Evolutionary conservation across 2,329 filamentous ascomycete species (phyloP).

Genomic region (Cladobotryum protrusum): DNA sequence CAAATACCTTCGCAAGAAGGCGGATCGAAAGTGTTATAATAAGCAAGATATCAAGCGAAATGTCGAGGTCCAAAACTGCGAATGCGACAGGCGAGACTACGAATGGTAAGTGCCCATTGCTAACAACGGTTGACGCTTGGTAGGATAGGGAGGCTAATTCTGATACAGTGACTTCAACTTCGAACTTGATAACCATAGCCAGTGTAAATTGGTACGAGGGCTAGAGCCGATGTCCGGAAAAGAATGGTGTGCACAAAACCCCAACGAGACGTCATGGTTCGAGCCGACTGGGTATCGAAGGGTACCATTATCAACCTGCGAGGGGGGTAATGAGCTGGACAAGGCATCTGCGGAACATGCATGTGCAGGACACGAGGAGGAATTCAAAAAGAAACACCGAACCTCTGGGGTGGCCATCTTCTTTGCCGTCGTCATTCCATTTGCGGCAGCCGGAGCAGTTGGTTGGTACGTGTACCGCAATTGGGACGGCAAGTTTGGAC

Average conservation of each 20-base stretch:
- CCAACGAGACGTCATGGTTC: constrained; percentile 70
- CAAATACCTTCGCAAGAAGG: constrained; percentile 84
- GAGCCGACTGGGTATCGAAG: constrained; percentile 82
- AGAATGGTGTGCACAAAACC: constrained; percentile 52
- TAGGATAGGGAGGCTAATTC: neutral
- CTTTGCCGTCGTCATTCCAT: constrained; percentile 73
- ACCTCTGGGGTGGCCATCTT: constrained; percentile 71
- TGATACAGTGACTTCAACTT: constrained; percentile 82
- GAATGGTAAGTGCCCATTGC: constrained; percentile 64
- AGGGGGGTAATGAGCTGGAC: constrained; percentile 69
- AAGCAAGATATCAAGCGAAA: constrained; percentile 63
- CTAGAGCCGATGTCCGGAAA: constrained; percentile 51
- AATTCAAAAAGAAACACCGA: constrained; percentile 67
- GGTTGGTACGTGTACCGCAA: constrained; percentile 83
- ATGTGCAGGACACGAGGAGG: constrained; percentile 75
- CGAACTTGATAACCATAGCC: constrained; percentile 68
- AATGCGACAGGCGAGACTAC: constrained; percentile 77
- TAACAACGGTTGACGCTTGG: neutral
- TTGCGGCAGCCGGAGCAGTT: constrained; percentile 61
- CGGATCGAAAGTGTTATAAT: constrained; percentile 75
- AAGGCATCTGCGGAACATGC: constrained; percentile 48
- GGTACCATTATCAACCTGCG: constrained; percentile 83
- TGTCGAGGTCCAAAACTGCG: constrained; percentile 71
- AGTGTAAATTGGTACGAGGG: constrained; percentile 71
- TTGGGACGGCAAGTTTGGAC: constrained; percentile 86